A percentile compares a stretch with the other conserved stretches of the same genome.
Evolutionary conservation across 495 filamentous ascomycete species (phyloP).

Genomic region (Tuber umbilicatum): DNA sequence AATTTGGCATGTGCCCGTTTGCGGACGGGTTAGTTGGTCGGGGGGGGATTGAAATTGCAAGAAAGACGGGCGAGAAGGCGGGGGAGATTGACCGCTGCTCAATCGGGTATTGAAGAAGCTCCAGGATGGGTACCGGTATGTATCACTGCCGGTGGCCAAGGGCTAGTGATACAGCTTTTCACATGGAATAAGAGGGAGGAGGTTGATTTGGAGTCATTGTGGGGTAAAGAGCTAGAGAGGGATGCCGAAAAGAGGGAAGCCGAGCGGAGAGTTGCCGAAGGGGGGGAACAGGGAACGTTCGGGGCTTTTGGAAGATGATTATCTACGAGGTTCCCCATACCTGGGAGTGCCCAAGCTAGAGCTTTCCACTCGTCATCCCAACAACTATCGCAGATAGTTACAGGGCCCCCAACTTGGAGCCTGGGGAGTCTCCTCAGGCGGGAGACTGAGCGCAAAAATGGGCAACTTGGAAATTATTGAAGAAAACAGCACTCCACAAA

Average conservation of each 20-base stretch:
- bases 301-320: conserved; percentile 26
- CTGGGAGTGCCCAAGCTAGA: conserved; percentile 11
- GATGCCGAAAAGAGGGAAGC: conserved; percentile 43
- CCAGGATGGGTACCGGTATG: conserved; percentile 98
- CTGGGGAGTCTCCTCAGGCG: no score
- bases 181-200: conserved; percentile 78
- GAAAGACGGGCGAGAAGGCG: conserved; percentile 70
- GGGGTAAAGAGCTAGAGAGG: conserved; percentile 54
- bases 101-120: conserved; percentile 52
- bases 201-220: conserved; percentile 74
- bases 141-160: conserved; percentile 67
- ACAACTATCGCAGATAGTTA: neutral
- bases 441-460: no score
- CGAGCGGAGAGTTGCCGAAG: conserved; percentile 27
- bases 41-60: conserved; percentile 83
- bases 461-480: no score
- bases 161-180: conserved; percentile 81
- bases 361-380: conserved; percentile 17
- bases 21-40: conserved; percentile 85
- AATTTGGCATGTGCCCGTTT: conserved; percentile 61
- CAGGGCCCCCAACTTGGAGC: no score
- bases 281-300: conserved; percentile 21
- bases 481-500: no score
- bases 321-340: neutral
- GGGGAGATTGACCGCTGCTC: conserved; percentile 62